Evolutionary conservation across 2,329 filamentous ascomycete genomes (phyloP), one percentile per base, ranked within the genome.

Genomic region (Colletotrichum horii): DNA sequence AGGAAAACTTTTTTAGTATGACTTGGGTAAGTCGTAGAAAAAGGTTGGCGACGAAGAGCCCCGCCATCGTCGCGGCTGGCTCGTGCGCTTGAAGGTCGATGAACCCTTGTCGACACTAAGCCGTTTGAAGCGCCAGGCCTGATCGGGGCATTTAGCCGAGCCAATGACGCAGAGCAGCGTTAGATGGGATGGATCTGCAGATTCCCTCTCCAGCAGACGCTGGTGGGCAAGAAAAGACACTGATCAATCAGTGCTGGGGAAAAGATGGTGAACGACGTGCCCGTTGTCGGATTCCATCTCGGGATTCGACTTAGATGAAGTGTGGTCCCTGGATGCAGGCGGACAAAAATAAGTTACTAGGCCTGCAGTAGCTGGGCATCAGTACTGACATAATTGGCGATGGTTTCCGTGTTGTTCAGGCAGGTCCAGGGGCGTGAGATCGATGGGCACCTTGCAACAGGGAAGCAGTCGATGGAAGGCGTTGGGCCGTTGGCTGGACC

Each of bases 11-110:
- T 65, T 60, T 52, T 7, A 56, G 14, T 16, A 32, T 32, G 24
- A 28, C 48, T 60, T 12, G 48, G 32, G 34, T 16, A 34, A 48
- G 15, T 48, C 19, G 43, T 48, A 22, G 22, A 68, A 64, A 64
- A 64, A 60, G 70, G 73, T 68, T 48, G 73, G 73, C 69, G 30
- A 75, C 73, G 73, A 28, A 60, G 66, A 52, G 69, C 70, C 73
- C 73, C 62, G 16, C 62, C 56, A 28, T 30, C 36, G 30, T 19
- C 11, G 3, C 30, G 6, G 16, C 3, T 56, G 56, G 56, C 16
- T 32, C 56, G 64, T 73, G 73, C 69, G 15, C 8, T n/a, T 4
- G 16, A 48, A 7, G 26, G 55, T 34, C 26, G 22, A 48, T 22
- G 9, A 48, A 48, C 11, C 43, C 43, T 48, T 22, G 43, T 48